Evolutionary conservation across 2,329 filamentous ascomycete species (phyloP), one percentile per base, ranked within the genome.

Genomic region (Byssochlamys sp.): DNA sequence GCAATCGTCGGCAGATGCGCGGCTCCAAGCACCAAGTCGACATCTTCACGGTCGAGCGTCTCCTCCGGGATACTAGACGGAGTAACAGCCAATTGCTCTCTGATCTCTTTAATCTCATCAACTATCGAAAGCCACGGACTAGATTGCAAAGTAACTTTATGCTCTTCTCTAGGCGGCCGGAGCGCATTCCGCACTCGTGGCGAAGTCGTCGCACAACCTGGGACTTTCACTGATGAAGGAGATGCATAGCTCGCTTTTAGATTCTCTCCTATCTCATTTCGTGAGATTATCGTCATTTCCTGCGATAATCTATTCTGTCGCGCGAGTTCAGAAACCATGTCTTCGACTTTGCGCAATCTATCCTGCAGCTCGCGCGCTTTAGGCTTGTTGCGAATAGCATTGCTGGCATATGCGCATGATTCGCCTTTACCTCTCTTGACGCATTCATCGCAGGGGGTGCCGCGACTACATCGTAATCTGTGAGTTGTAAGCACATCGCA

Each of bases 51-150:
- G 31, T 26, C 27, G 27, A 53, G 27, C n/a, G 19, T 45, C 19
- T 58, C 50, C 12, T 39, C 35, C 35, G 35, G 12, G 7, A 53
- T 56, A 24, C 57, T 56, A 14, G 58, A 58, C 28, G 53, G 56
- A 9, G 58, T 54, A 12, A 59, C 35, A n/a, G 12, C 35, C 35
- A 39, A 56, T 10, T 59, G 50, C 45, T 59, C 56, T 25, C 58
- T 53, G 6, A 59, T 56, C 45, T 59, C 58, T 45, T 59, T 59
- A 12, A 59, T 59, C 14, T 59, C 58, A 19, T 59, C 56, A 33
- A 59, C 11, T 27, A 59, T 59, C 12, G 58, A 58, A 1, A 59
- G 19, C 58, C 58, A 59, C 29, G 57, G 56, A 0, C 53, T 48
- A 24, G 51, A 49, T 1, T 57, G 45, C 11, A 58, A 24, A 48